Evolutionary conservation across 176 grass and related monocot species (phyloP).

Genomic region (Paspalum vaginatum): DNA sequence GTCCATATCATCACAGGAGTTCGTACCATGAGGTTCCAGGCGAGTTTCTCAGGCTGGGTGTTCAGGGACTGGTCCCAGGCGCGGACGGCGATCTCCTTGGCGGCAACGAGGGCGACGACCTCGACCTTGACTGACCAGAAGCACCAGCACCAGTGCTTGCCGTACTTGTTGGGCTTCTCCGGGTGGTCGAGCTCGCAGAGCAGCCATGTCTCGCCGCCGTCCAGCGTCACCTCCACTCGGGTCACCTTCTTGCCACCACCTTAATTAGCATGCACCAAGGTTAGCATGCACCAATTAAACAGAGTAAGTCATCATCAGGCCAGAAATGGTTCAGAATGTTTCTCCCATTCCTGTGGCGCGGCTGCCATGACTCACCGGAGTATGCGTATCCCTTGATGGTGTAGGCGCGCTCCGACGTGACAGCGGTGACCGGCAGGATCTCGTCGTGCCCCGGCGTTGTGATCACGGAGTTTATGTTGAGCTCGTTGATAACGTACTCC

Average conservation of each 20-base stretch:
- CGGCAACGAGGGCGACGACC: conserved; percentile 68
- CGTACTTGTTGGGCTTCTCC: conserved; percentile 88
- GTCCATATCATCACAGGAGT: no score
- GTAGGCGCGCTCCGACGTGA: conserved; percentile 67
- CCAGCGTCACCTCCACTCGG: conserved; percentile 80
- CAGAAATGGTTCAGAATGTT: no score
- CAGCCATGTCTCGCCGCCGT: conserved; percentile 83
- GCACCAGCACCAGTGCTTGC: conserved; percentile 95
- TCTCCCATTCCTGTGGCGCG: no score
- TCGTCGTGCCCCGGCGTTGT: conserved; percentile 89
- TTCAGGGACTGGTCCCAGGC: conserved; percentile 87
- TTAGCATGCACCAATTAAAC: no score
- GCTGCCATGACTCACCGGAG: conserved; percentile 64
- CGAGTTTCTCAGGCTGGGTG: conserved; percentile 82
- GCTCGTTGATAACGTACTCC: conserved; percentile 89
- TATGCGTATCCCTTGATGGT: conserved; percentile 90
- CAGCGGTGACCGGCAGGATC: conserved; percentile 78
- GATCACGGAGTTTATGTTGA: conserved; percentile 93
- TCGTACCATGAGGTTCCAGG: conserved; percentile 90
- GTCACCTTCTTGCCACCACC: conserved; percentile 87
- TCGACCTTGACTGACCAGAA: conserved; percentile 89
- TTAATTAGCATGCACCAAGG: conserved; percentile 4
- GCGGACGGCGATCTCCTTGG: conserved; percentile 85
- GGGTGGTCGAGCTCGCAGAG: conserved; percentile 63
- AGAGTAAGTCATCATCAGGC: no score